Percentiles rank a stretch among this genome's conserved stretches.
phyloP scores from a whole-genome alignment of 306 rosid species.

The Sicyos edulis region DNA sequence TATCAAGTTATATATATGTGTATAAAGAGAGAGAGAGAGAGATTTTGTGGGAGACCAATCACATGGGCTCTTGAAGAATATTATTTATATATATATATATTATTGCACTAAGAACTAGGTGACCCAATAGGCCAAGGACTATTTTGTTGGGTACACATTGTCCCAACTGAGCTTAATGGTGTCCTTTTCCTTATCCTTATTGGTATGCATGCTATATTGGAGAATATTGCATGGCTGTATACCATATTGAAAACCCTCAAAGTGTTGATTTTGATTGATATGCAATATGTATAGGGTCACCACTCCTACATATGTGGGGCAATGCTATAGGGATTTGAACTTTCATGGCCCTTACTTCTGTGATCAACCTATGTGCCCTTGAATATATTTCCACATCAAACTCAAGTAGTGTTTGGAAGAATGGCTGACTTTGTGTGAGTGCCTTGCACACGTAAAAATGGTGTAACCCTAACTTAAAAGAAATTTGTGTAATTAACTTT shows the following conservation, averaged over 20 bases:
- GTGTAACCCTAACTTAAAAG: background rate
- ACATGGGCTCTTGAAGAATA: conserved; percentile 2
- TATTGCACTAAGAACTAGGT: background rate
- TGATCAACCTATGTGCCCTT: background rate
- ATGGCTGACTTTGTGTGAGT: background rate
- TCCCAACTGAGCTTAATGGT: background rate
- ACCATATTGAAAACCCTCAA: background rate
- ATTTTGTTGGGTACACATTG: conserved; percentile 7
- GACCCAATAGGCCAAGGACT: background rate
- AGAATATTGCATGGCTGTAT: conserved; percentile 5
- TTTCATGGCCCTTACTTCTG: background rate
- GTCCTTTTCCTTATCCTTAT: too few species aligned
- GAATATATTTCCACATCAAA: background rate
- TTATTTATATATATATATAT: too few species aligned
- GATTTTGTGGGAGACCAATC: conserved; percentile 6
- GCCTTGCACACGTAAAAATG: background rate
- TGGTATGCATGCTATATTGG: background rate
- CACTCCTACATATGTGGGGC: conserved; percentile 11
- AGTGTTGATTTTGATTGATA: background rate
- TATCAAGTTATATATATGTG: background rate
- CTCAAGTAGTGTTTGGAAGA: background rate
- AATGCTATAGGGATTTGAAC: background rate
- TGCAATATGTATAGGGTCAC: conserved; percentile 3
- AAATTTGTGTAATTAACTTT: too few species aligned
- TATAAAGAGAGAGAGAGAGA: background rate